A percentile compares a stretch with the other conserved stretches of the same genome.
phyloP scores from a whole-genome alignment of 139 green algal species.

The Gonium pectorale region DNA sequence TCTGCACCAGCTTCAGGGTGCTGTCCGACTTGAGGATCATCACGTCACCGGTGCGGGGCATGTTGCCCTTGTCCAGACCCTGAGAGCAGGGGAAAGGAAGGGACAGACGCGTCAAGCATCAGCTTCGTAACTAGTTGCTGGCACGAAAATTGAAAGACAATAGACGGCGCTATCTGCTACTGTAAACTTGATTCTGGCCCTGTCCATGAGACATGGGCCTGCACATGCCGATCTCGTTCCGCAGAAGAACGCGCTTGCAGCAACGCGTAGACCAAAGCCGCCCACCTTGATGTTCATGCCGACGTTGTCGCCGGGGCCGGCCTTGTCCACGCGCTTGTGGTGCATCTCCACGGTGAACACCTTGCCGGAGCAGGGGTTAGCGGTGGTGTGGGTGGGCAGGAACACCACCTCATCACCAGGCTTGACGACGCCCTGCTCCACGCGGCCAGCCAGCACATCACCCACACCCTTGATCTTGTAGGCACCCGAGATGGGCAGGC shows the following conservation, averaged over 20 bases:
- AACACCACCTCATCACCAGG: slow-evolving; percentile 92
- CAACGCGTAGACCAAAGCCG: too few species aligned
- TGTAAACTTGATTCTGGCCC: too few species aligned
- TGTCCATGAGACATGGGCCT: too few species aligned
- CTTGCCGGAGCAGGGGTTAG: slow-evolving; percentile 93
- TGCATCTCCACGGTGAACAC: slow-evolving; percentile 99
- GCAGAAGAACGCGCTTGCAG: too few species aligned
- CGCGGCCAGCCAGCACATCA: slow-evolving; percentile 96
- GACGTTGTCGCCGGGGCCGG: slow-evolving; percentile 97
- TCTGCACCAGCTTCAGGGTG: slow-evolving; percentile 81
- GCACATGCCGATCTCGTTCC: too few species aligned
- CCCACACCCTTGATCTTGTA: slow-evolving; percentile 99
- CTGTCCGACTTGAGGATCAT: slow-evolving; percentile 94
- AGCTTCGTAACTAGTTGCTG: too few species aligned
- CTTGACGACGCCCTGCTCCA: slow-evolving; percentile 98
- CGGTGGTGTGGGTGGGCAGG: slow-evolving; percentile 89
- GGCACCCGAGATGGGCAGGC: slow-evolving; percentile 93
- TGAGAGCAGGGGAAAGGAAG: too few species aligned
- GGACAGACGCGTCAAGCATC: too few species aligned
- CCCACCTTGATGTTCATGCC: slow-evolving; percentile 98
- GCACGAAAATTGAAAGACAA: too few species aligned
- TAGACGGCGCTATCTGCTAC: too few species aligned
- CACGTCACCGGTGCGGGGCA: slow-evolving; percentile 91
- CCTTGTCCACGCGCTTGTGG: slow-evolving; percentile 96
- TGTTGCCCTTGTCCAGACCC: slow-evolving; percentile 94